Percentiles rank a stretch among this genome's conserved stretches.
phyloP scores from a whole-genome alignment of 768 basidiomycete genomes.

The Podaxis mareebaensis region DNA sequence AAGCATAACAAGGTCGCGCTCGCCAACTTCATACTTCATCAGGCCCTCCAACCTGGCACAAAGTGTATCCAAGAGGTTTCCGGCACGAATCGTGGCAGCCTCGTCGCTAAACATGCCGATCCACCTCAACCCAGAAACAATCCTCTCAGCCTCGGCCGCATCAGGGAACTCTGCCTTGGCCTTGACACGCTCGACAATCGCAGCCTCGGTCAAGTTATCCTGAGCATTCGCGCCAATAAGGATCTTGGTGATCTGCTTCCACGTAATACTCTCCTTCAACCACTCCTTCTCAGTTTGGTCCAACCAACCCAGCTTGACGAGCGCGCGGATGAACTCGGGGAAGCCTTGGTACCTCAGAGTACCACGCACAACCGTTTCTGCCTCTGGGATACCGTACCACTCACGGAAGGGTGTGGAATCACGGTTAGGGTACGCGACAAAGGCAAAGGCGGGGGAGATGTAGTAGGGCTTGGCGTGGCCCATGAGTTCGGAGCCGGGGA shows the following conservation, averaged over 20 bases:
- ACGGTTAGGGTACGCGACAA: constrained; percentile 96
- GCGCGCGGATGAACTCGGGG: constrained; percentile 88
- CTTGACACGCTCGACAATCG: constrained; percentile 73
- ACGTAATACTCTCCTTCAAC: constrained; percentile 73
- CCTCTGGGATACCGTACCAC: constrained; percentile 92
- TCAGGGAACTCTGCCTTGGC: constrained; percentile 73
- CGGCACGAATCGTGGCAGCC: constrained; percentile 58
- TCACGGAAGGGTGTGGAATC: constrained; percentile 90
- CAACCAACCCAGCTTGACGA: constrained; percentile 88
- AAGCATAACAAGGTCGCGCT: constrained; percentile 95
- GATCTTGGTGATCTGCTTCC: constrained; percentile 81
- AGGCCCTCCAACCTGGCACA: constrained; percentile 87
- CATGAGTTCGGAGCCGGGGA: constrained; percentile 88
- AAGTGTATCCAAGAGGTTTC: constrained; percentile 90
- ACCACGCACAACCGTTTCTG: constrained; percentile 88
- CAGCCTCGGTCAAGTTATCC: constrained; percentile 42
- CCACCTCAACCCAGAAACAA: constrained; percentile 90
- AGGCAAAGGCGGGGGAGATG: constrained; percentile 93
- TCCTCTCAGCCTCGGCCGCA: constrained; percentile 67
- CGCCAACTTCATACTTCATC: constrained; percentile 89
- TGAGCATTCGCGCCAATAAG: constrained; percentile 67
- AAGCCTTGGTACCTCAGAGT: constrained; percentile 96
- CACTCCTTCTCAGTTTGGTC: constrained; percentile 75
- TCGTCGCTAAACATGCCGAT: constrained; percentile 87
- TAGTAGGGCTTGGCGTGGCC: constrained; percentile 87